Evolutionary conservation across 1,139 yeast species (phyloP).

Genomic region (Barnettozyma hawaiiensis): DNA sequence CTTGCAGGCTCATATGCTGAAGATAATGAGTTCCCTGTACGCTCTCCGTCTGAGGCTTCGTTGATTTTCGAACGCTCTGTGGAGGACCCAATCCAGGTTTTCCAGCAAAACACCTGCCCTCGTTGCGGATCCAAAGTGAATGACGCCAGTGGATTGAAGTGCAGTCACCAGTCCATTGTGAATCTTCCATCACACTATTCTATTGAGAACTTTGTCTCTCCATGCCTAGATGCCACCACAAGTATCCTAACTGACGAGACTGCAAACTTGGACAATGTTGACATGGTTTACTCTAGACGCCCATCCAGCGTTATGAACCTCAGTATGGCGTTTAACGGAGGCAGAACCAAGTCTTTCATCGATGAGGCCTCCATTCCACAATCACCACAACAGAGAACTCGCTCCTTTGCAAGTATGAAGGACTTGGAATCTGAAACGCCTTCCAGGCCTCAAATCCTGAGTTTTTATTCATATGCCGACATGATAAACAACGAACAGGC

Average conservation of each 20-base stretch:
- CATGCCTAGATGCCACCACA: slow-evolving; percentile 78
- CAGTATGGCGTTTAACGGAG: slow-evolving; percentile 51
- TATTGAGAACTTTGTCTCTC: slow-evolving; percentile 71
- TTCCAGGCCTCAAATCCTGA: slow-evolving; percentile 43
- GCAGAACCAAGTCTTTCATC: slow-evolving; percentile 27
- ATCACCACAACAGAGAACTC: slow-evolving; percentile 24
- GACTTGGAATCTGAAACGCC: slow-evolving; percentile 17
- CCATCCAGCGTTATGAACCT: slow-evolving; percentile 55
- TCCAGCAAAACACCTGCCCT: slow-evolving; percentile 23
- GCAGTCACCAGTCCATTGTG: slow-evolving; percentile 26
- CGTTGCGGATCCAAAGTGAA: slow-evolving; percentile 21
- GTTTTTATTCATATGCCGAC: slow-evolving; percentile 77
- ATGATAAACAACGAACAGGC: slow-evolving; percentile 58
- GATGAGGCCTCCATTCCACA: slow-evolving; percentile 16
- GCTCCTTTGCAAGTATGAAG: slow-evolving; percentile 34
- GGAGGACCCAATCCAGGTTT: slow-evolving; percentile 25
- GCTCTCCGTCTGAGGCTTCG: slow-evolving; percentile 21
- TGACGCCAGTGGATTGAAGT: slow-evolving; percentile 11
- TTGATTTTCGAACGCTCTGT: slow-evolving; percentile 27
- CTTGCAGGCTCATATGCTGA: slow-evolving; percentile 1
- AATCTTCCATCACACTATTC: slow-evolving; percentile 42
- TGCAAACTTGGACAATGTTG: slow-evolving; percentile 60
- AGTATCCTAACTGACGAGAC: slow-evolving; percentile 51
- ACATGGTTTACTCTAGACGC: slow-evolving; percentile 63
- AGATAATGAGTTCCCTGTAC: slow-evolving; percentile 7